Evolutionary conservation across 148 eudicot species (phyloP).

Genomic region (Camellia japonica): DNA sequence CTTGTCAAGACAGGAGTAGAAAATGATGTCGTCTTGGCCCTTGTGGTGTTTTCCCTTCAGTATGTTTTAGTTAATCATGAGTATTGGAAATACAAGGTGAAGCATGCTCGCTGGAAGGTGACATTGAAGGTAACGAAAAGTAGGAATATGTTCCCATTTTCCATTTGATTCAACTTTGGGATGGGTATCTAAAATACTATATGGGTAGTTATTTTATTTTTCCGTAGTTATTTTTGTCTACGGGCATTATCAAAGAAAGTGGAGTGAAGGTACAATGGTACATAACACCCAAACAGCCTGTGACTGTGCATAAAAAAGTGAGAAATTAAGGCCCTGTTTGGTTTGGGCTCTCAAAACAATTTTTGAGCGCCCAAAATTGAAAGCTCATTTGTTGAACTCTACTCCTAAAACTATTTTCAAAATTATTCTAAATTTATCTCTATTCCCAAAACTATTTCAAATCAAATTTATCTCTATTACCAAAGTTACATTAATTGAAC

Average conservation of each 20-base stretch:
- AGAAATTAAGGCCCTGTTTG: neutral
- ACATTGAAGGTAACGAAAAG: constrained; percentile 65
- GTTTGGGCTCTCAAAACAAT: no score
- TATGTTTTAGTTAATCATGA: constrained; percentile 89
- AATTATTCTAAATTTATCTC: no score
- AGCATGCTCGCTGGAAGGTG: constrained; percentile 92
- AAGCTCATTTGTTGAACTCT: no score
- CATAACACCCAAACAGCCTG: neutral
- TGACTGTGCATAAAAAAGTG: neutral
- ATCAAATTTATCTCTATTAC: no score
- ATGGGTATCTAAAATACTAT: neutral
- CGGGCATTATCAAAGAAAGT: neutral
- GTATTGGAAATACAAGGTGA: constrained; percentile 86
- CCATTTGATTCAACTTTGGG: neutral
- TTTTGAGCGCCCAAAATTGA: no score
- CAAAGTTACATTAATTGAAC: no score
- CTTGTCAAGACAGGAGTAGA: constrained; percentile 80
- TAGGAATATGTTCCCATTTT: constrained; percentile 1
- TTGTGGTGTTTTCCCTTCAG: constrained; percentile 73
- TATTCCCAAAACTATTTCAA: no score
- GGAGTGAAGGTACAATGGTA: neutral
- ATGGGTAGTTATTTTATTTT: neutral
- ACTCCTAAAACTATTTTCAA: no score
- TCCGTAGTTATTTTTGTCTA: neutral
- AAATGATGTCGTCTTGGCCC: constrained; percentile 68